Base-by-base conservation (phyloP, 495 filamentous ascomycete species). In the Penicilliopsis zonata region DNA sequence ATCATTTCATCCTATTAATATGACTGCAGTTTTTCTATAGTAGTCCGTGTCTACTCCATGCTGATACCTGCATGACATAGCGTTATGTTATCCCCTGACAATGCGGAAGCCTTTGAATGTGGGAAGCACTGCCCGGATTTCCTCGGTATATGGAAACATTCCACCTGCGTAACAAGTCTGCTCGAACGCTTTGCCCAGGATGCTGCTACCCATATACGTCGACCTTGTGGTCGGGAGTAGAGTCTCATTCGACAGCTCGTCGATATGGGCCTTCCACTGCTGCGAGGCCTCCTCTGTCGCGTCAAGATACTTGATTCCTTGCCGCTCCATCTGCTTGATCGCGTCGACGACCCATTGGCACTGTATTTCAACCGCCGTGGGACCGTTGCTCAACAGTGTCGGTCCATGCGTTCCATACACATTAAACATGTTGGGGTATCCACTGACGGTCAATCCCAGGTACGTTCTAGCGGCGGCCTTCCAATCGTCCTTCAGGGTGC, bases 371-470 rank as follows among this genome's bases (percentile, higher is more conserved):
- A 64, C 55, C 28, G 53, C 58, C 2, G 48, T 52, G 0, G 67
- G 67, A 0, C 64, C 68, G 40, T 71, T 71, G 44, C 41, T 43
- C 37, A 71, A 59, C 12, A 56, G 56, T 10, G 62, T 67, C 20
- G 58, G 69, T n/a, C 44, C 65, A 36, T 68, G 67, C 10, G 61
- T 57, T 26, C 65, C 65, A 37, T 70, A 70, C 8, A 61, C 47
- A 39, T 63, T 60, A 53, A 72, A 71, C 47, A 69, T 55, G 45
- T 75, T 75, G 3, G 70, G 69, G 33, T 59, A 72, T 23, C 58
- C 61, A 33, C 42, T 42, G 21, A 59, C 55, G 3, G 53, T 54
- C 36, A 70, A 50, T 6, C 70, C 70, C 0, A 75, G 54, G 35
- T 63, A 64, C 0, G 66, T 65, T 30, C 52, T 52, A 3, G 58